phyloP scores from a whole-genome alignment of 2,329 filamentous ascomycete genomes.

The Rachicladosporium sp. region DNA sequence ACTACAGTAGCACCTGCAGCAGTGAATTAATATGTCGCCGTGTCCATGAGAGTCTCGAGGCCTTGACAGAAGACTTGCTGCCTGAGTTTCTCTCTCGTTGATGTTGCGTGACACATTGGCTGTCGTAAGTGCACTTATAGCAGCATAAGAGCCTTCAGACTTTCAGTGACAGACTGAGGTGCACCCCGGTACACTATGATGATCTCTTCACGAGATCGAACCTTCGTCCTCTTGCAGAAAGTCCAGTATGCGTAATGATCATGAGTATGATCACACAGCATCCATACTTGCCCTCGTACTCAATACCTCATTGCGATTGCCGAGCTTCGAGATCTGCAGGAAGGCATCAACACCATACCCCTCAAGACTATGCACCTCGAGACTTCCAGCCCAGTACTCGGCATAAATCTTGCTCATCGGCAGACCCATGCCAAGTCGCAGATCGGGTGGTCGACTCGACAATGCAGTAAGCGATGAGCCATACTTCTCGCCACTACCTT shows the following conservation, averaged over 20 bases:
- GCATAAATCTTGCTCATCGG: slow-evolving; percentile 91
- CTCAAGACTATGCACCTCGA: slow-evolving; percentile 84
- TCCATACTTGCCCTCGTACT: slow-evolving; percentile 45
- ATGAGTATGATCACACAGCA: slow-evolving; percentile 26
- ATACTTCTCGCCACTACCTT: slow-evolving; percentile 22
- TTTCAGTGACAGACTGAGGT: too few species aligned
- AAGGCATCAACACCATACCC: slow-evolving; percentile 96
- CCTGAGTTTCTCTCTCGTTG: too few species aligned
- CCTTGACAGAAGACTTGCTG: too few species aligned
- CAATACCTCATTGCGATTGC: slow-evolving; percentile 95
- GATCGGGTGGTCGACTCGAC: slow-evolving; percentile 69
- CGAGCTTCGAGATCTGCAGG: slow-evolving; percentile 86
- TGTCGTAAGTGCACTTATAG: too few species aligned
- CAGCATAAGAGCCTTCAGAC: too few species aligned
- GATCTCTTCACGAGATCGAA: too few species aligned
- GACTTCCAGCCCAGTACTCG: slow-evolving; percentile 91
- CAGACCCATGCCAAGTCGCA: slow-evolving; percentile 82
- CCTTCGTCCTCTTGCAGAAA: not conserved
- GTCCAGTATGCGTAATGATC: not conserved
- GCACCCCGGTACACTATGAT: too few species aligned
- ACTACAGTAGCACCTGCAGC: too few species aligned
- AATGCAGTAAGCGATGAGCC: slow-evolving; percentile 65
- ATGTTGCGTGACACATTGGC: too few species aligned
- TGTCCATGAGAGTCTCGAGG: too few species aligned
- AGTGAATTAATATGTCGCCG: too few species aligned